Evolutionary conservation across 202 grass and related monocot species (phyloP), one percentile per base, ranked within the genome.

Genomic region (Setaria viridis): DNA sequence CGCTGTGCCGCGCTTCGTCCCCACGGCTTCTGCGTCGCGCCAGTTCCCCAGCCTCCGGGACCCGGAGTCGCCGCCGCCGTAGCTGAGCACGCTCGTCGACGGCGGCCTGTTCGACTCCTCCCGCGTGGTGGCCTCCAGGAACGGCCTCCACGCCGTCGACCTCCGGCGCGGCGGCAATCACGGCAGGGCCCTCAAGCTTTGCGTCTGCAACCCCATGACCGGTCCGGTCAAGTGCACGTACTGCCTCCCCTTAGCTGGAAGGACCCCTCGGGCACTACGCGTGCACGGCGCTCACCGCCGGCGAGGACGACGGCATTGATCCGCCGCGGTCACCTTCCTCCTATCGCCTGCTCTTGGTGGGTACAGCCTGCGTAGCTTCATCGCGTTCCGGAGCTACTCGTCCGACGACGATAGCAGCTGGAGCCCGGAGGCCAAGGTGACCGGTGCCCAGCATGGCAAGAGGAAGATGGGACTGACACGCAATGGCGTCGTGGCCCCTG

Each of bases 121-220:
- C 14, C 15, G 51, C 10, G 2, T 60, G 2, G 16, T 72, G 13
- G 67, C 67, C 3, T 72, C 67, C 21, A 9, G 80, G 9, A 72
- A 82, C 21, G 67, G 67, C 53, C 50, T 70, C 54, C 2, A 72
- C n/a, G 67, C 59, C 39, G 39, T 47, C 39, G 54, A 82, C 3
- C 51, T 58, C 80, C 53, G 29, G n/a, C 43, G 43, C 9, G 14
- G 34, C 5, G 48, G n/a, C 13, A 53, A 66, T 5, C 7, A 0
- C 9, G 14, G 10, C n/a, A 9, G 37, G n/a, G 37, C 21, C 10
- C 54, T 82, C 15, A 20, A 14, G n/a, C 51, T 71, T 2, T 58
- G 79, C 14, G 50, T 71, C 1, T 82, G 34, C 66, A 71, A 82
- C 80, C 80, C 37, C 5, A 33, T 82, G 53, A 82, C 37, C 10